Evolutionary conservation across 331 rosid genomes (phyloP), one percentile per base, ranked within the genome.

Genomic region (Cydonia oblonga): DNA sequence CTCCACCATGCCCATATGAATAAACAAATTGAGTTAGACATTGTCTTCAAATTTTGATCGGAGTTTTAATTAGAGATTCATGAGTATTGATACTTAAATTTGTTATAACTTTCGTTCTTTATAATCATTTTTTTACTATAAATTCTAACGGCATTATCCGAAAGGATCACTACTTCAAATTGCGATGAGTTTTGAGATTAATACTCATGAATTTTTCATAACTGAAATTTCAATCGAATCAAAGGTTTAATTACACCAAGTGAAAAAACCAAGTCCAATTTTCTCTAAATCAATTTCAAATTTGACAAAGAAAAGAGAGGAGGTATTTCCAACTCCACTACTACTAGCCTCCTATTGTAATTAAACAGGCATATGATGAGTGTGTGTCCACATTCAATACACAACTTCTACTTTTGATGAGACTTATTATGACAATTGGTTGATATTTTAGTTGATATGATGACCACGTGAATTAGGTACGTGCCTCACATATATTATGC

Each of bases 401-500:
- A 30, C 14, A 46, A 6, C 18, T 4, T 33, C n/a, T 33, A 42
- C 71, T 52, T n/a, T 20, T 53, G 35, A 46, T 20, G 25, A 49
- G 42, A 9, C 42, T 49, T 49, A 4, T 49, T 16, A 16, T 49
- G 20, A 49, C 7, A 49, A 49, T 49, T 49, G n/a, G 54, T 49
- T 49, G 54, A 49, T 49, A 49, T 18, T 51, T 23, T n/a, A 23
- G 68, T 64, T 68, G 74, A 67, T 22, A 59, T 53, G 14, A 71
- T 35, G 30, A 59, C 70, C 82, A 68, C 79, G 62, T 66, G 71
- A 66, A 75, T 42, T 72, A 33, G 23, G 7, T 53, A 59, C 10
- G 38, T 54, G 19, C 33, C 52, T 59, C 42, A 35, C 42, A 35
- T 35, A 2, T 35, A 35, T 35, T 35, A 35, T 35, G 33, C 71